Evolutionary conservation across 2,329 filamentous ascomycete genomes (phyloP).

Genomic region (Fusarium sp.): DNA sequence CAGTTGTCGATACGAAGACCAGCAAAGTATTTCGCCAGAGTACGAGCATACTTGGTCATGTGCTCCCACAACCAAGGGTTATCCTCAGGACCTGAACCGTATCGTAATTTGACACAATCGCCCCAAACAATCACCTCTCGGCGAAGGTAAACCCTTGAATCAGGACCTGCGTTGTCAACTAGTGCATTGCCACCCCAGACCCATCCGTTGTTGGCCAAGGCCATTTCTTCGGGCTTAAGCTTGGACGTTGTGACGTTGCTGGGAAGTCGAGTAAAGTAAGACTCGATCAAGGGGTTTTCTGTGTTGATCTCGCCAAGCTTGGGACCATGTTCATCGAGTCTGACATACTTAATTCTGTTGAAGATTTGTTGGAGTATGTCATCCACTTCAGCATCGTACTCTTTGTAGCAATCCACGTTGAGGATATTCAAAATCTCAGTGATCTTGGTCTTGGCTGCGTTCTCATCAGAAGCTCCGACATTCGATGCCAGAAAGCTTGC

Average conservation of each 20-base stretch:
- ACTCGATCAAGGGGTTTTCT: slow-evolving; percentile 86
- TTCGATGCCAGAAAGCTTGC: slow-evolving; percentile 65
- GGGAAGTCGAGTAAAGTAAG: slow-evolving; percentile 93
- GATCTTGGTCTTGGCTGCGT: slow-evolving; percentile 67
- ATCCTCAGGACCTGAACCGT: slow-evolving; percentile 82
- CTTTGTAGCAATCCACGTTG: slow-evolving; percentile 89
- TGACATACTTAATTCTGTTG: slow-evolving; percentile 94
- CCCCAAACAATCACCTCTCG: slow-evolving; percentile 98
- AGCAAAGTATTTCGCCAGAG: slow-evolving; percentile 94
- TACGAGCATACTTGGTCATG: slow-evolving; percentile 91
- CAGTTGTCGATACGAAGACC: slow-evolving; percentile 98
- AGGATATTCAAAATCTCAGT: slow-evolving; percentile 80
- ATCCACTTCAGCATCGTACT: slow-evolving; percentile 86
- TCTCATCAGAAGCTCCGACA: slow-evolving; percentile 72
- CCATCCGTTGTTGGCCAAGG: slow-evolving; percentile 96
- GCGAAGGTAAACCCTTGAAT: slow-evolving; percentile 92
- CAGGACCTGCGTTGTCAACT: slow-evolving; percentile 90
- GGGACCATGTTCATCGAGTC: slow-evolving; percentile 91
- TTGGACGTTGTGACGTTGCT: slow-evolving; percentile 81
- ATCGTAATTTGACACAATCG: slow-evolving; percentile 96
- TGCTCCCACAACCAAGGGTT: slow-evolving; percentile 95
- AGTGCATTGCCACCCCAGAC: slow-evolving; percentile 98
- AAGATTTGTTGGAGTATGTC: slow-evolving; percentile 91
- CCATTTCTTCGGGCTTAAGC: slow-evolving; percentile 80
- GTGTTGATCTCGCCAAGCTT: slow-evolving; percentile 83